Evolutionary conservation across 2,329 filamentous ascomycete species (phyloP), one percentile per base, ranked within the genome.

Genomic region (Epichloe baconii): DNA sequence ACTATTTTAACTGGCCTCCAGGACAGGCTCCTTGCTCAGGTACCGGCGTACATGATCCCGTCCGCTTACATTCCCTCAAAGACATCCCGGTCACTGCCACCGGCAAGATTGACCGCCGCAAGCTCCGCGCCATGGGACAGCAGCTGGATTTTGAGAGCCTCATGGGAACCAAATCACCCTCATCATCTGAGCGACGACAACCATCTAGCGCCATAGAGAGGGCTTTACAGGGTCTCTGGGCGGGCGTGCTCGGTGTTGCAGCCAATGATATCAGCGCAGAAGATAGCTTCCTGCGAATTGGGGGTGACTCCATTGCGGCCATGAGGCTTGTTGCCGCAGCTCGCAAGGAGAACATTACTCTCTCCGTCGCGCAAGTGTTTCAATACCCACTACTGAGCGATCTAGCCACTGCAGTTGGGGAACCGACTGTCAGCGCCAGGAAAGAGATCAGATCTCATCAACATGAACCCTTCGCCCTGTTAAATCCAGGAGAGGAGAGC

Each of bases 271-370:
- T 74, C 21, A 63, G 66, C 5, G 52, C 62, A 3, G 64, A 71
- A 11, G 66, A 72, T 52, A 72, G 69, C 56, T 75, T 76, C 58
- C 72, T 75, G 61, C 64, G 63, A 1, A 60, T 74, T 0, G 73
- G 73, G 73, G 73, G 73, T 23, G 71, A 75, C 55, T 75, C 72
- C 0, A 64, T 75, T 3, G 51, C 63, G 2, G 71, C 72, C 2
- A 77, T 76, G 69, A 70, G 67, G 48, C 68, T 55, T 60, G 55
- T 56, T 3, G 49, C 54, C 1, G 52, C 63, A 17, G 67, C 68
- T 5, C 61, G 70, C 37, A 60, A 63, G 15, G 58, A 66, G 17
- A 66, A 64, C 0, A 51, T 72, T 23, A 49, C 58, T 2, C 44
- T 75, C 23, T 68, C 62, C 6, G 72, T 75, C 0, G 65, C 69